Evolutionary conservation across 306 rosid species (phyloP), one percentile per base, ranked within the genome.

Genomic region (Inga leiocalycina): DNA sequence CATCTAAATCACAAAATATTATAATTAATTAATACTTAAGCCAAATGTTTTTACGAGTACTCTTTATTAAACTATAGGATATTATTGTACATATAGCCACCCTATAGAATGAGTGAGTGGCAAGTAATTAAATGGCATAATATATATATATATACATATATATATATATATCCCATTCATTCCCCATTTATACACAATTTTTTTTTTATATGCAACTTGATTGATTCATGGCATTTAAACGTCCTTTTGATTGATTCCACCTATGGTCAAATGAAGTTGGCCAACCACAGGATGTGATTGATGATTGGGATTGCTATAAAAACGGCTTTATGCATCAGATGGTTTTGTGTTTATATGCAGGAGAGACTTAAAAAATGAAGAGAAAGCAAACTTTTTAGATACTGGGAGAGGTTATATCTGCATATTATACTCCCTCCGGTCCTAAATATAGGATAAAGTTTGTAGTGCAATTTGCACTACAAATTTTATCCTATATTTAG

Each of bases 261-360:
- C 0, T 39, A 39, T 39, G 78, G 97, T 90, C 91, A 91, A 91
- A 91, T 34, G 88, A 84, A 78, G 90, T 61, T 83, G 87, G 93
- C 86, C 51, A 85, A 78, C 49, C 15, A 79, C 17, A 73, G 67
- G 73, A 79, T 78, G 49, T 80, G 87, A 64, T 84, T 80, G 43
- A 80, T 85, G 85, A 83, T 80, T 83, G 81, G 78, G 79, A 71
- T 70, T 37, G 81, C 75, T 88, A 76, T 68, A 20, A 79, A 81
- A 82, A 86, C 72, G 80, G 85, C 62, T 62, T 62, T 62, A n/a
- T 91, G 51, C 74, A 90, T 87, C 24, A 22, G 20, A 72, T 81
- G 75, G 75, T 77, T 75, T 71, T 88, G 91, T 87, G 84, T 79
- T 79, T 77, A 88, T 84, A 65, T 87, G 81, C 45, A 87, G 86